Evolutionary conservation across 1,139 yeast species (phyloP).

Genomic region (Yamadazyma friedrichii): DNA sequence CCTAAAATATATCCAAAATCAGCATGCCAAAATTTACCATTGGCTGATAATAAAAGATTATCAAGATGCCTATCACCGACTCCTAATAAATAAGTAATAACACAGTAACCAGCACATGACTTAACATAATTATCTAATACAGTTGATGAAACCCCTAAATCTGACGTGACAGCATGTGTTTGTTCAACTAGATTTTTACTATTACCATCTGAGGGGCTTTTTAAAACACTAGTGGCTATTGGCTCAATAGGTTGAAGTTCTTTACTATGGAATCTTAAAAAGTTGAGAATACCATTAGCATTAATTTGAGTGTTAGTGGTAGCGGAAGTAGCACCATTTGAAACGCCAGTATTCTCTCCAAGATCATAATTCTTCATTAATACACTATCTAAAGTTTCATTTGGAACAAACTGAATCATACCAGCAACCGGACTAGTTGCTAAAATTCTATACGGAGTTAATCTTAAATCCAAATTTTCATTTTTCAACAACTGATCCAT

Average conservation of each 20-base stretch:
- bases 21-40: constrained; percentile 92
- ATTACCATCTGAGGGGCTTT: constrained; percentile 1
- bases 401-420: constrained; percentile 88
- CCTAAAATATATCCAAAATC: constrained; percentile 97
- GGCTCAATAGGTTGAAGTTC: constrained; percentile 28
- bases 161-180: constrained; percentile 42
- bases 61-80: constrained; percentile 98
- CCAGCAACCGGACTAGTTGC: constrained; percentile 94
- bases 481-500: constrained; percentile 89
- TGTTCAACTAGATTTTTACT: constrained; percentile 17
- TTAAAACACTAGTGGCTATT: constrained; percentile 28
- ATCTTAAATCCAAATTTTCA: constrained; percentile 83
- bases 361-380: constrained; percentile 51
- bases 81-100: constrained; percentile 88
- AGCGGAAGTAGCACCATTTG: neutral
- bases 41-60: constrained; percentile 68
- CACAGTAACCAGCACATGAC: constrained; percentile 98
- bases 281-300: constrained; percentile 65
- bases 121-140: constrained; percentile 93
- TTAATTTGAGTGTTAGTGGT: constrained; percentile 3
- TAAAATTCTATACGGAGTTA: constrained; percentile 86
- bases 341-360: constrained; percentile 4
- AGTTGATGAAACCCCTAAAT: constrained; percentile 69
- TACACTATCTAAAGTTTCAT: constrained; percentile 84
- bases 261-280: constrained; percentile 64